phyloP scores from a whole-genome alignment of 306 rosid genomes.

The Betula pendula region DNA sequence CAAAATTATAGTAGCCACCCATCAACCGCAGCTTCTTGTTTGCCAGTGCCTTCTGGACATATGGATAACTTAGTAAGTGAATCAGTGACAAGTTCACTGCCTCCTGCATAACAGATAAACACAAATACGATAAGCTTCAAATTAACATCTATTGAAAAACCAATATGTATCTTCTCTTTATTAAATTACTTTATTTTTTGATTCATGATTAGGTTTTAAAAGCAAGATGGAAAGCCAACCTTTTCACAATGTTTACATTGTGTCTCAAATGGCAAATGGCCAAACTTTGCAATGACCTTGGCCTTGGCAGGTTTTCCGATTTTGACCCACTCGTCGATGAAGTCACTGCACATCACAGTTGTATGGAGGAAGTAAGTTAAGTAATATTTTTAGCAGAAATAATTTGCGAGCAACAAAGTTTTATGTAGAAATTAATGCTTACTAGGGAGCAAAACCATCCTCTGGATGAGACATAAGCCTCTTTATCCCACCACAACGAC shows the following conservation, averaged over 20 bases:
- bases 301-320: constrained; percentile 53
- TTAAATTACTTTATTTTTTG: neutral
- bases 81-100: constrained; percentile 58
- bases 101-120: constrained; percentile 41
- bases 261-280: neutral
- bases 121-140: no score
- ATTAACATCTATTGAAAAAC: no score
- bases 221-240: constrained; percentile 23
- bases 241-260: constrained; percentile 43
- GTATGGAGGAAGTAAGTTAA: no score
- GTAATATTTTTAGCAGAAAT: neutral
- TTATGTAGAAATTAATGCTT: constrained; percentile 21
- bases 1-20: constrained; percentile 69
- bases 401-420: no score
- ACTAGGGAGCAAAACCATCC: constrained; percentile 46
- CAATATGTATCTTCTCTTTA: no score
- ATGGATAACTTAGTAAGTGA: constrained; percentile 56
- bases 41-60: constrained; percentile 31
- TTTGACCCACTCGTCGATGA: constrained; percentile 76
- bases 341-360: constrained; percentile 47
- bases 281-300: constrained; percentile 32
- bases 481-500: constrained; percentile 58
- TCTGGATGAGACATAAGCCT: constrained; percentile 70
- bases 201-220: neutral
- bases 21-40: constrained; percentile 27